phyloP scores from a whole-genome alignment of 208 protist genomes.

The Tritrichomonas musculus region DNA sequence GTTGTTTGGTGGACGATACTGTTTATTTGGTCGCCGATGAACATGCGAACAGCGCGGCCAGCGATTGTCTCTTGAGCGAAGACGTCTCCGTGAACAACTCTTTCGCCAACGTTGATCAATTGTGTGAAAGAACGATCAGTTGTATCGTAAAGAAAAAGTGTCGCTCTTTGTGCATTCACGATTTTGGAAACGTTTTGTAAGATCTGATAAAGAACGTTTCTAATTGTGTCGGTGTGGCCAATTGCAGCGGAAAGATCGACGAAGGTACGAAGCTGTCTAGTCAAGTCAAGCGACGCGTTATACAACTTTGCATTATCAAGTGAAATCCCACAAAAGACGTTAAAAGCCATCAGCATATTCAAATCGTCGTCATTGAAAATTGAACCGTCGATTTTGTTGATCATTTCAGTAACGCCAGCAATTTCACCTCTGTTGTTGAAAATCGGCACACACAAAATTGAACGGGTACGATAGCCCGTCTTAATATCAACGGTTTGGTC shows the following conservation, averaged over 20 bases:
- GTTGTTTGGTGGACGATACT: not conserved
- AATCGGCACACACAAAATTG: conserved; percentile 7
- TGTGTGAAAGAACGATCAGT: not conserved
- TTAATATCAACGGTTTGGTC: conserved; percentile 13
- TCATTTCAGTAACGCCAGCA: conserved; percentile 17
- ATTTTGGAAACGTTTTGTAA: not conserved
- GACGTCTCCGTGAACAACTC: not conserved
- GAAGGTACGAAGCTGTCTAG: not conserved
- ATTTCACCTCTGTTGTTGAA: conserved; percentile 29
- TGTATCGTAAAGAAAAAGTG: not conserved
- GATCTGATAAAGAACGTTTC: not conserved
- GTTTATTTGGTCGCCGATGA: not conserved
- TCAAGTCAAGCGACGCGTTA: not conserved
- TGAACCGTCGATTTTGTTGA: not conserved
- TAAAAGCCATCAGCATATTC: conserved; percentile 26
- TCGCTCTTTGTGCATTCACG: not conserved
- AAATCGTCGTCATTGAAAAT: not conserved
- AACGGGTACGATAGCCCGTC: not conserved
- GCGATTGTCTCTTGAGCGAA: not conserved
- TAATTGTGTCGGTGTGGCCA: not conserved
- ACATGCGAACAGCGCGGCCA: not conserved
- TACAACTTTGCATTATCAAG: conserved; percentile 15
- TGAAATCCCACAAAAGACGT: conserved; percentile 21
- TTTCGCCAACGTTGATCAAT: not conserved
- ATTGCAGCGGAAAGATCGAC: not conserved